Evolutionary conservation across 352 stramenopile species (phyloP).

Genomic region (Phytopythium montanum): DNA sequence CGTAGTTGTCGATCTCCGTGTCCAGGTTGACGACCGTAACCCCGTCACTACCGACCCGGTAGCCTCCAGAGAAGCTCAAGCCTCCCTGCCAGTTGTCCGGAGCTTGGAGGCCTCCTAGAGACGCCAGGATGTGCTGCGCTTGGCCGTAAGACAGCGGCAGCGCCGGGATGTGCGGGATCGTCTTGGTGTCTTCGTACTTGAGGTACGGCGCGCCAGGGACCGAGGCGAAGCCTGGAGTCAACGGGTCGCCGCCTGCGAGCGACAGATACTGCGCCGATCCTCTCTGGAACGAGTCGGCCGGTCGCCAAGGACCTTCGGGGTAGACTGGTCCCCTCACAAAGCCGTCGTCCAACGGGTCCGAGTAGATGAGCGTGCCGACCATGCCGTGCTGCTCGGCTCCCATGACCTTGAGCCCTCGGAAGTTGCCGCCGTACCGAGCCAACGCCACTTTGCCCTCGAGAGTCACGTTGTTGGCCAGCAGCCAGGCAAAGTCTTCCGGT

Average conservation of each 20-base stretch:
- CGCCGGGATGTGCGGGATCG: constrained; percentile 62
- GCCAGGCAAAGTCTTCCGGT: constrained; percentile 66
- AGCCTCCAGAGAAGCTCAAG: constrained; percentile 39
- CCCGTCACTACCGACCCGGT: constrained; percentile 58
- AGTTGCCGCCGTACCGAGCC: no score
- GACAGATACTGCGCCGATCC: constrained; percentile 59
- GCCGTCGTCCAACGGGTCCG: constrained; percentile 67
- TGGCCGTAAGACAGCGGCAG: constrained; percentile 74
- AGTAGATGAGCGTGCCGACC: constrained; percentile 63
- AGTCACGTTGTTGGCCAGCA: constrained; percentile 43
- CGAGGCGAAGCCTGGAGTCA: constrained; percentile 30
- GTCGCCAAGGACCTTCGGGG: constrained; percentile 58
- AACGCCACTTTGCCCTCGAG: constrained; percentile 73
- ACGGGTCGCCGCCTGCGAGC: constrained; percentile 57
- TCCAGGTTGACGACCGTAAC: constrained; percentile 48
- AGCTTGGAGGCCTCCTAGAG: constrained; percentile 46
- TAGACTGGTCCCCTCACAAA: constrained; percentile 51
- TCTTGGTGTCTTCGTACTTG: constrained; percentile 34
- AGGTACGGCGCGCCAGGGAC: constrained; percentile 37
- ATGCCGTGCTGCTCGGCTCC: constrained; percentile 54
- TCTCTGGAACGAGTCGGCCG: constrained; percentile 50
- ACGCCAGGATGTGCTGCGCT: constrained; percentile 55
- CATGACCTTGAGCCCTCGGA: constrained; percentile 53
- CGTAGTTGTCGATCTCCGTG: constrained; percentile 65
- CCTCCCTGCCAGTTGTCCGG: constrained; percentile 50